Percentiles rank a stretch among this genome's conserved stretches.
phyloP scores from a whole-genome alignment of 169 alveolate species.

The Plasmodium adleri region DNA sequence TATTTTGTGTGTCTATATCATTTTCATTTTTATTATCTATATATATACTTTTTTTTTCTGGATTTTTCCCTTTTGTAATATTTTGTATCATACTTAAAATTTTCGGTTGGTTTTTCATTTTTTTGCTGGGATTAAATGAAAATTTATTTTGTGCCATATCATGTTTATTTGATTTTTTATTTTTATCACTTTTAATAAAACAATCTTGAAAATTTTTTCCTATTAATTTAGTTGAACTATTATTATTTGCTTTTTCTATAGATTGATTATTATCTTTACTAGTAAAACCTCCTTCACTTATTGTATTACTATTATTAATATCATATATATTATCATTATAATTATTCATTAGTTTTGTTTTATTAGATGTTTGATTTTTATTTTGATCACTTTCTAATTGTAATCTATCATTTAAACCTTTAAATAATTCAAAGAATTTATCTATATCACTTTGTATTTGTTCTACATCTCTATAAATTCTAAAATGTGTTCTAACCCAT shows the following conservation, averaged over 20 bases:
- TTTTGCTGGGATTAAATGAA: constrained; percentile 57
- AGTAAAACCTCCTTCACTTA: not conserved
- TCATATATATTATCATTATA: not conserved
- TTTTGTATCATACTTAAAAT: constrained; percentile 75
- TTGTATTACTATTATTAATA: not conserved
- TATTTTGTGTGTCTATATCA: not conserved
- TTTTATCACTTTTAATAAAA: constrained; percentile 25
- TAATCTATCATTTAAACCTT: constrained; percentile 28
- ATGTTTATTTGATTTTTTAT: constrained; percentile 8
- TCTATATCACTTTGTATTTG: constrained; percentile 76
- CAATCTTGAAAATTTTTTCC: constrained; percentile 77
- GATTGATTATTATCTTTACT: not conserved
- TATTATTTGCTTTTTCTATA: not conserved
- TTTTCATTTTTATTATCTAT: constrained; percentile 26
- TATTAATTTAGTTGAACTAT: not conserved
- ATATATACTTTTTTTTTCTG: constrained; percentile 29
- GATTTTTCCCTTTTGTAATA: constrained; percentile 66
- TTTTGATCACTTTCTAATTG: not conserved
- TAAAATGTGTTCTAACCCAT: constrained; percentile 88
- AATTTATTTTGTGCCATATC: constrained; percentile 29
- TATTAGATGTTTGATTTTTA: not conserved
- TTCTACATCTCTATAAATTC: constrained; percentile 60
- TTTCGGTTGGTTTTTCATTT: constrained; percentile 67
- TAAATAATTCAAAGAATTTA: constrained; percentile 69
- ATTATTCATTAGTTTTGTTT: not conserved